Evolutionary conservation across 495 filamentous ascomycete genomes (phyloP).

Genomic region (Cercophora sp.): DNA sequence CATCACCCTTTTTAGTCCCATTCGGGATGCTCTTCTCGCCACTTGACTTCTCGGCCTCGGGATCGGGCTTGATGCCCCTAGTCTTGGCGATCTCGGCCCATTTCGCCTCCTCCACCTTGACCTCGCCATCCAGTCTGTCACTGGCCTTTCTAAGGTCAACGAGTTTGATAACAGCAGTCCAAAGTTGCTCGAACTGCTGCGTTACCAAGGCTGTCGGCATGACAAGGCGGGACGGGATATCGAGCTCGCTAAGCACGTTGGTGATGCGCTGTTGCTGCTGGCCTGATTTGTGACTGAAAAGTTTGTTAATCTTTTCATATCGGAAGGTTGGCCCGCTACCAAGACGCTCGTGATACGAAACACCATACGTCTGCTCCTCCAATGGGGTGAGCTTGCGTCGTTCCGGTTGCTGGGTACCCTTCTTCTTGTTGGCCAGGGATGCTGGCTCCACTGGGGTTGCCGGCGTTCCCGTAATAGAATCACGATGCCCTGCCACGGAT

Average conservation of each 20-base stretch:
- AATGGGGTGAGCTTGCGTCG: constrained; percentile 66
- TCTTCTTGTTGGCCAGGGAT: constrained; percentile 48
- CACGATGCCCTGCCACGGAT: constrained; percentile 35
- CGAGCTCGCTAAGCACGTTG: constrained; percentile 71
- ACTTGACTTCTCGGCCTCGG: background rate
- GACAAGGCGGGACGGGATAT: constrained; percentile 68
- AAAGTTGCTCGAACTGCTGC: constrained; percentile 75
- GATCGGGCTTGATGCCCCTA: background rate
- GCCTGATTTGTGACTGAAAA: constrained; percentile 76
- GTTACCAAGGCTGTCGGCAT: constrained; percentile 84
- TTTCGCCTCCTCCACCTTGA: constrained; percentile 65
- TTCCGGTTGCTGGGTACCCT: constrained; percentile 48
- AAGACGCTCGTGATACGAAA: constrained; percentile 81
- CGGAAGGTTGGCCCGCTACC: constrained; percentile 71
- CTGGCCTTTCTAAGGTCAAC: constrained; percentile 77
- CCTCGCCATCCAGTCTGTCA: constrained; percentile 84
- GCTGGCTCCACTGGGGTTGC: constrained; percentile 30
- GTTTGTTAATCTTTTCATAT: constrained; percentile 76
- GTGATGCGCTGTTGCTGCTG: constrained; percentile 78
- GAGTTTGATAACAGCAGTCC: constrained; percentile 66
- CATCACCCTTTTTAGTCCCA: background rate
- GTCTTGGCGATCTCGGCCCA: constrained; percentile 56
- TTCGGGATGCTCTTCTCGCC: too few species aligned
- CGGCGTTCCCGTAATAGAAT: constrained; percentile 47
- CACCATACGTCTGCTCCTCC: constrained; percentile 75